Conservation (phyloP, 495 filamentous ascomycete genomes). For the Amphirosellinia nigrospora region DNA sequence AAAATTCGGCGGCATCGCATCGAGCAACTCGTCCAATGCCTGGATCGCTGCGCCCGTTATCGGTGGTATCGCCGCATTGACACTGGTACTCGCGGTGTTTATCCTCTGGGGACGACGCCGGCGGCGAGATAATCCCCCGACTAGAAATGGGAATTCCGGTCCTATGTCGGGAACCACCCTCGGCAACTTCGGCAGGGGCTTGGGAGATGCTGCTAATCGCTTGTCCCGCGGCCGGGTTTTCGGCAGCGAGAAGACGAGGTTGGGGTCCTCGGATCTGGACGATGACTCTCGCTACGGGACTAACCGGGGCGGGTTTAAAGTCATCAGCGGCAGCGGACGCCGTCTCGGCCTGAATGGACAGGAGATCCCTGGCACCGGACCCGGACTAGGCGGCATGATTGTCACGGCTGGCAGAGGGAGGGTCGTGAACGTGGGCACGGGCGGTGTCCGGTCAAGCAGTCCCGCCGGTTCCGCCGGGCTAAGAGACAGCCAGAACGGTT, state of each 20-base stretch:
- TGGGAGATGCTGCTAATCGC: background rate
- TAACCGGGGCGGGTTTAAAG: conserved; percentile 25
- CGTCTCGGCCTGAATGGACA: conserved; percentile 13
- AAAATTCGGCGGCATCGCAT: background rate
- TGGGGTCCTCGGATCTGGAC: conserved; percentile 9
- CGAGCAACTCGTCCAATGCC: conserved; percentile 30
- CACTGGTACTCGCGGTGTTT: conserved; percentile 43
- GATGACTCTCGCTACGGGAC: conserved; percentile 22
- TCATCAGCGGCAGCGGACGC: conserved; percentile 21
- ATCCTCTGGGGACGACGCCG: conserved; percentile 44
- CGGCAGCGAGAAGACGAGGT: conserved; percentile 3
- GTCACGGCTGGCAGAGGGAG: conserved; percentile 14
- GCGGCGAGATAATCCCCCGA: background rate
- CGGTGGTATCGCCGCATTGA: conserved; percentile 45
- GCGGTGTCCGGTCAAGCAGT: background rate
- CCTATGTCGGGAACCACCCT: background rate
- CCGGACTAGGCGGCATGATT: conserved; percentile 22
- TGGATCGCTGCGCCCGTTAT: conserved; percentile 50
- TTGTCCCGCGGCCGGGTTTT: background rate
- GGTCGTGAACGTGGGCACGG: background rate
- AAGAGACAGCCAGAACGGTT: conserved; percentile 43
- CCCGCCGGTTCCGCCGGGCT: conserved; percentile 29
- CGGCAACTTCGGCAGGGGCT: background rate
- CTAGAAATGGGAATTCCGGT: background rate
- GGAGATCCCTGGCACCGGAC: conserved; percentile 21